Conservation (phyloP, 2,329 filamentous ascomycete species). For the Sphaceloma murrayae region DNA sequence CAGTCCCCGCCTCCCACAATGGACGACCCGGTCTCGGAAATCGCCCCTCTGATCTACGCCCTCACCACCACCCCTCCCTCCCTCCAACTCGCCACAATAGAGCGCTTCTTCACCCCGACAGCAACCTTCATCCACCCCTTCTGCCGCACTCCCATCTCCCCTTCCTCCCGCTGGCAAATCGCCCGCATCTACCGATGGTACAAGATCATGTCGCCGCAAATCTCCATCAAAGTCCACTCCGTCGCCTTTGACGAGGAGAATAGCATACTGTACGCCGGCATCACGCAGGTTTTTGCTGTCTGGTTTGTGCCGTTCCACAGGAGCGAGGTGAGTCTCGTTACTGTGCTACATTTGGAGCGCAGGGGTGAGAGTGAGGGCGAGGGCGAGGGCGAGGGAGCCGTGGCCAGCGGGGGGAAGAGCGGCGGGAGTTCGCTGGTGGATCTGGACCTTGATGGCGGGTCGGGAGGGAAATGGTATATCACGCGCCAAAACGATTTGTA, state of each 20-base stretch:
- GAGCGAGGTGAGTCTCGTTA: slow-evolving; percentile 35
- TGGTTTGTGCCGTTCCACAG: slow-evolving; percentile 70
- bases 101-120: slow-evolving; percentile 62
- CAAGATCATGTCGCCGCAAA: slow-evolving; percentile 67
- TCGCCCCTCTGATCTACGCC: slow-evolving; percentile 54
- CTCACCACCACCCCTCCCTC: slow-evolving; percentile 59
- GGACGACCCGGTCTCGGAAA: slow-evolving; percentile 43
- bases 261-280: slow-evolving; percentile 60
- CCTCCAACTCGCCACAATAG: slow-evolving; percentile 55
- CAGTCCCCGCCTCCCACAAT: neutral
- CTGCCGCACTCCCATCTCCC: slow-evolving; percentile 53
- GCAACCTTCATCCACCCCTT: slow-evolving; percentile 72
- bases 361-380: slow-evolving; percentile 20
- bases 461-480: slow-evolving; percentile 56
- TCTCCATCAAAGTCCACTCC: slow-evolving; percentile 56
- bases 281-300: slow-evolving; percentile 66
- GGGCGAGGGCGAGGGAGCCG: neutral
- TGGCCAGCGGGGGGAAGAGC: neutral
- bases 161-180: slow-evolving; percentile 58
- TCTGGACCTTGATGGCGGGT: slow-evolving; percentile 10
- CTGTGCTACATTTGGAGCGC: slow-evolving; percentile 25
- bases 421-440: neutral
- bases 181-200: slow-evolving; percentile 71
- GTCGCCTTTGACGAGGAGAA: slow-evolving; percentile 61
- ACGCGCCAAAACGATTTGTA: slow-evolving; percentile 71